phyloP scores from a whole-genome alignment of 805 yeast genomes.

The Candida germanica region DNA sequence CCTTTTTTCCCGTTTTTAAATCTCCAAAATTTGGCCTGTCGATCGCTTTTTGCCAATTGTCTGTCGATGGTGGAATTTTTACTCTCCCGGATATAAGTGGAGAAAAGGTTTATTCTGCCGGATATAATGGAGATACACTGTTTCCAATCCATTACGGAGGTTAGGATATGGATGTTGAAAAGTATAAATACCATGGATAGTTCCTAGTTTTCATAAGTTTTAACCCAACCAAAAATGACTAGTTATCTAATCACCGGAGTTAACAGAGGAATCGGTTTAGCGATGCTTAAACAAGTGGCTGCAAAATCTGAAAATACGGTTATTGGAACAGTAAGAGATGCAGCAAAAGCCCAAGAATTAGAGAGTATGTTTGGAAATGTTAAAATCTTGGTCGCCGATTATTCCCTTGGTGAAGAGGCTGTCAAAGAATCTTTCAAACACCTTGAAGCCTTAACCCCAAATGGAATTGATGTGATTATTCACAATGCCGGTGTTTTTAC shows the following conservation, averaged over 20 bases:
- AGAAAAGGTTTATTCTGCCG: too few species aligned
- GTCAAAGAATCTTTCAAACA: slow-evolving; percentile 9
- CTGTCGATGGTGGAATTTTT: too few species aligned
- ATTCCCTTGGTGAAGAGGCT: background rate
- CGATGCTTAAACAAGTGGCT: slow-evolving; percentile 22
- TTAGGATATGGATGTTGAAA: too few species aligned
- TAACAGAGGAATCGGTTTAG: slow-evolving; percentile 40
- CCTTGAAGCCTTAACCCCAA: slow-evolving; percentile 16
- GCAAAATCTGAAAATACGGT: slow-evolving; percentile 17
- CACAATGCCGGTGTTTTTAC: slow-evolving; percentile 26
- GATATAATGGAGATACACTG: too few species aligned
- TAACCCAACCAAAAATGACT: slow-evolving; percentile 7
- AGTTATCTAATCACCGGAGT: slow-evolving; percentile 40
- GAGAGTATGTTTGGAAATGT: slow-evolving; percentile 9
- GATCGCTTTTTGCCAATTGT: too few species aligned
- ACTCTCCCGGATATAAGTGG: too few species aligned
- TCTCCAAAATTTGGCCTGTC: too few species aligned
- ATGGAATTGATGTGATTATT: slow-evolving; percentile 31
- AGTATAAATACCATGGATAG: too few species aligned
- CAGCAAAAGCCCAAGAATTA: slow-evolving; percentile 16
- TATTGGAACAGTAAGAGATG: slow-evolving; percentile 19
- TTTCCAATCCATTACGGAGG: too few species aligned
- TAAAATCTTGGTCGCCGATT: background rate
- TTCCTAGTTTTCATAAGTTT: too few species aligned
- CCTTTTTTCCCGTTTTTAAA: too few species aligned